Percentiles rank a stretch among this genome's conserved stretches.
These are phyloP conservation scores for Suhomyces kunorum DNA, from an alignment of 1,139 yeast species.

Conservation along the genomic window DNA sequence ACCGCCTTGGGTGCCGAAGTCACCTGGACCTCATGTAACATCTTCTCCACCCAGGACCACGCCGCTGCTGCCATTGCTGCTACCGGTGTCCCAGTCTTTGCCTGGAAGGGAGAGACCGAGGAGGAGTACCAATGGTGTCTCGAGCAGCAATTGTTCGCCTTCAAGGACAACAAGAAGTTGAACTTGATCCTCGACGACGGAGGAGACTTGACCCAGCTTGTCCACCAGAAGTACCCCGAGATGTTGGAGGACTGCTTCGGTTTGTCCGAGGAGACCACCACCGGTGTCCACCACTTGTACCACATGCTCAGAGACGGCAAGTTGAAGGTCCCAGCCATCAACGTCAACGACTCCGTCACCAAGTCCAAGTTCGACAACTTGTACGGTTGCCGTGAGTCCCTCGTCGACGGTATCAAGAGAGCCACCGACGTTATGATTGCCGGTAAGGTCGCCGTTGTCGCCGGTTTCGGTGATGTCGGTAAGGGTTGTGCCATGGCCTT, in stretches of 20 bases:
- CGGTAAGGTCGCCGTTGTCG: conserved; percentile 98
- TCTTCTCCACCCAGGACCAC: conserved; percentile 99
- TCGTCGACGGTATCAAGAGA: conserved; percentile 98
- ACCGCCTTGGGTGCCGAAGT: conserved; percentile 99
- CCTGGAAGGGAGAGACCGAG: conserved; percentile 99
- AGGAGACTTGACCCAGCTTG: conserved; percentile 97
- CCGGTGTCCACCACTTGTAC: conserved; percentile 99
- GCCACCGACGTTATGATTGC: conserved; percentile 99
- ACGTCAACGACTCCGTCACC: conserved; percentile 98
- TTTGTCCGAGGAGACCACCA: conserved; percentile 98
- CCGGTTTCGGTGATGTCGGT: conserved; percentile 99
- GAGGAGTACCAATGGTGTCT: conserved; percentile 99
- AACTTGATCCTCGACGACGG: conserved; percentile 99
- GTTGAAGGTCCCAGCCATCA: conserved; percentile 98
- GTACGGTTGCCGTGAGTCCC: conserved; percentile 99
- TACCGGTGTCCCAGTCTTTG: conserved; percentile 98
- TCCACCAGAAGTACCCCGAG: conserved; percentile 98
- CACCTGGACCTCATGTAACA: conserved; percentile 99
- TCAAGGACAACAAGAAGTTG: conserved; percentile 94
- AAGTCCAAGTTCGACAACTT: conserved; percentile 99
- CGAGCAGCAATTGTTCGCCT: conserved; percentile 98
- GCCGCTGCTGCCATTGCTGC: conserved; percentile 99
- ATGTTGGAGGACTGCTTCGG: conserved; percentile 95
- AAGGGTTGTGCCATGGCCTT: conserved; percentile 99
- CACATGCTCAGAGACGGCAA: conserved; percentile 87